A percentile compares a stretch with the other conserved stretches of the same genome.
These are phyloP conservation scores for Globisporangium megalacanthum DNA, from an alignment of 352 stramenopile genomes.

Conservation along the genomic window DNA sequence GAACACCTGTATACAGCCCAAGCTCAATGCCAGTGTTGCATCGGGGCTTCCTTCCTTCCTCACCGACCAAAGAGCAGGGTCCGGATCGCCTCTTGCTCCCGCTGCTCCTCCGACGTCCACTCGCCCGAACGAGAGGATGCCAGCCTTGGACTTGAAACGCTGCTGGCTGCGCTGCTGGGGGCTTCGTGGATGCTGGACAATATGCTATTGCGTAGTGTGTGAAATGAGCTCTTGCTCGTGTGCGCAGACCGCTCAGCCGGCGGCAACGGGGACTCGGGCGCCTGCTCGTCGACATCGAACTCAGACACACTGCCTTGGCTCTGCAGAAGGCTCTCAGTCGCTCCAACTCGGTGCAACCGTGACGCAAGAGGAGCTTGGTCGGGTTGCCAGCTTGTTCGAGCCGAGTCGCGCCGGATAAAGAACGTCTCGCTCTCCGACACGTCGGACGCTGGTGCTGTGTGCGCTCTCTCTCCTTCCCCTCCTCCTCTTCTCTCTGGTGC, in stretches of 20 bases:
- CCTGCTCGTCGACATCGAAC: not conserved
- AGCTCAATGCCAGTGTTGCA: too few relatives aligned
- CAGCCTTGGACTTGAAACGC: not conserved
- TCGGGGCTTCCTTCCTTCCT: not conserved
- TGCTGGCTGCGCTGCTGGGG: not conserved
- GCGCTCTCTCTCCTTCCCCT: not conserved
- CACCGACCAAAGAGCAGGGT: conserved; percentile 37
- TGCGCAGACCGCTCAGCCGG: not conserved
- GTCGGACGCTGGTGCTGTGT: not conserved
- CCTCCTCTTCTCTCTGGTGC: not conserved
- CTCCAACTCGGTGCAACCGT: too few relatives aligned
- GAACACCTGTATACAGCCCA: too few relatives aligned
- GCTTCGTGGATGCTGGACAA: conserved; percentile 12
- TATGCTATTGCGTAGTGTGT: conserved; percentile 15
- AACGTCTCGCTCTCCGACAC: conserved; percentile 13
- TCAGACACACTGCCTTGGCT: conserved; percentile 3
- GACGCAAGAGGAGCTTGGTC: not conserved
- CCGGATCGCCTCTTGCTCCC: conserved; percentile 54
- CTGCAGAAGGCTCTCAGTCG: conserved; percentile 1
- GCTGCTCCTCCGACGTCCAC: conserved; percentile 46
- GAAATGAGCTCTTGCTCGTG: conserved; percentile 4
- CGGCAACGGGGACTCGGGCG: too few relatives aligned
- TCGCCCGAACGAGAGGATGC: conserved; percentile 1
- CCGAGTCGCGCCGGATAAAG: conserved; percentile 18
- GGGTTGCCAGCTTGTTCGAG: conserved; percentile 3